Conservation (phyloP, 176 grass and related monocot species). For the Phoenix roebelenii region DNA sequence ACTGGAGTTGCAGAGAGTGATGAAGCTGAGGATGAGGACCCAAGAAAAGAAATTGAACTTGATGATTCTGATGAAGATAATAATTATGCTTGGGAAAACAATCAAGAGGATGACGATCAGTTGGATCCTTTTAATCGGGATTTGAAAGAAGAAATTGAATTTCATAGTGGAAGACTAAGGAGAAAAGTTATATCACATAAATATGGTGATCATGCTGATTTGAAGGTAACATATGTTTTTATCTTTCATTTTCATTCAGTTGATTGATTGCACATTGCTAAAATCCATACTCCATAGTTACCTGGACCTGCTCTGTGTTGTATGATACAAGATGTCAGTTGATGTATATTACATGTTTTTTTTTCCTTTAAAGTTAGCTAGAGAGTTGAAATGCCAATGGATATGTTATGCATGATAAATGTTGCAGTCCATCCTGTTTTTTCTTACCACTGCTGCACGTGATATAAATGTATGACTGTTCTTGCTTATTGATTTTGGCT, state of each 20-base stretch:
- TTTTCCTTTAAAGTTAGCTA: too few species aligned
- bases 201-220: slow-evolving; percentile 42
- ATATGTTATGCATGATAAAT: too few species aligned
- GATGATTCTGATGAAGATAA: slow-evolving; percentile 39
- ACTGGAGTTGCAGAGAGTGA: slow-evolving; percentile 10
- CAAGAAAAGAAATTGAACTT: slow-evolving; percentile 27
- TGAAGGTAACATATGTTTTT: slow-evolving; percentile 23
- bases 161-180: slow-evolving; percentile 59
- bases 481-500: too few species aligned
- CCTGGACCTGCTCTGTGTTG: too few species aligned
- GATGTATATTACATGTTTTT: too few species aligned
- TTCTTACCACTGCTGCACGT: too few species aligned
- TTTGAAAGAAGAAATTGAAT: slow-evolving; percentile 62
- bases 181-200: slow-evolving; percentile 71
- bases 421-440: too few species aligned
- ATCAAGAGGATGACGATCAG: slow-evolving; percentile 24
- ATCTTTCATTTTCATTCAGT: background rate
- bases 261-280: background rate
- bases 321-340: too few species aligned
- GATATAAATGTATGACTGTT: too few species aligned
- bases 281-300: too few species aligned
- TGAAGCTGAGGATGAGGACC: slow-evolving; percentile 22
- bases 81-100: slow-evolving; percentile 31
- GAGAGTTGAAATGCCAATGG: too few species aligned
- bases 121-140: slow-evolving; percentile 24